Conservation (phyloP, 2,329 filamentous ascomycete species). For the Aspergillus ustus region DNA sequence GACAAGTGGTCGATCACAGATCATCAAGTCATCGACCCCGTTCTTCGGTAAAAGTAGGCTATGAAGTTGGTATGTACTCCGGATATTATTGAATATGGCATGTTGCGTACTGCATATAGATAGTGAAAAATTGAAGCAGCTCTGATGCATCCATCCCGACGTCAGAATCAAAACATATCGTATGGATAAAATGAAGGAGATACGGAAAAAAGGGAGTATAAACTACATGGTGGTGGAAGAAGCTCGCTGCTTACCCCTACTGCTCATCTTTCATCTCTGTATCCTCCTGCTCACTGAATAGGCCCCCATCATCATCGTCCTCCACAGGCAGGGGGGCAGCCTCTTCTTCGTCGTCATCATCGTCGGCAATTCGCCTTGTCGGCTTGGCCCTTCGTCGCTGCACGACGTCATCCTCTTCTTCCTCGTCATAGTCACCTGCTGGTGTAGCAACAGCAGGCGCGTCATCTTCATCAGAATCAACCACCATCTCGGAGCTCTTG, state of each 20-base stretch:
- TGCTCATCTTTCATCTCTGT: conserved; percentile 44
- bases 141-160: conserved; percentile 14
- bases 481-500: conserved; percentile 84
- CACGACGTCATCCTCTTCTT: conserved; percentile 41
- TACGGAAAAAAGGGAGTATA: conserved; percentile 21
- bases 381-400: conserved; percentile 41
- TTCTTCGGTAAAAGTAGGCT: background rate
- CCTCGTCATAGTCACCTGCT: conserved; percentile 25
- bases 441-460: conserved; percentile 51
- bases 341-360: conserved; percentile 54
- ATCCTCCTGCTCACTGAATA: conserved; percentile 42
- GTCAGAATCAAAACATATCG: conserved; percentile 13
- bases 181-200: conserved; percentile 14
- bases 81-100: background rate
- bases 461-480: conserved; percentile 66
- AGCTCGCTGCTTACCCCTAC: background rate
- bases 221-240: conserved; percentile 17
- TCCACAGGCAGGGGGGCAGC: conserved; percentile 27
- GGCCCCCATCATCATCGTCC: conserved; percentile 40
- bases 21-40: background rate
- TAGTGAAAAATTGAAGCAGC: background rate
- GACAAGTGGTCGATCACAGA: background rate
- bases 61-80: background rate
- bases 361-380: conserved; percentile 42
- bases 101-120: background rate